phyloP scores from a whole-genome alignment of 2,329 filamentous ascomycete species.

The Diaporthe amygdali region DNA sequence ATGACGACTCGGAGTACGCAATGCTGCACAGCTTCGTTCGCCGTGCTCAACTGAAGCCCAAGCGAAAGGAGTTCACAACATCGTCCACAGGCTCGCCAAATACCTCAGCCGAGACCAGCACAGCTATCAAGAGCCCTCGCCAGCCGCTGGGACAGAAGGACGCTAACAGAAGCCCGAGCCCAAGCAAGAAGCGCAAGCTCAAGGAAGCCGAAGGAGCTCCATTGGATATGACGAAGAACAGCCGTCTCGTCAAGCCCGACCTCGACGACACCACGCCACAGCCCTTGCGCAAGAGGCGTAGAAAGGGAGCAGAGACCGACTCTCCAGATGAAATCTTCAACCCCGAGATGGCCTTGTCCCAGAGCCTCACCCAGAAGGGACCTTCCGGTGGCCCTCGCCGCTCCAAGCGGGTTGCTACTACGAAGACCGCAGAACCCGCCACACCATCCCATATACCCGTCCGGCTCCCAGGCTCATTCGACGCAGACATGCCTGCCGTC shows the following conservation, averaged over 20 bases:
- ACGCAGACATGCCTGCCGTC: constrained; percentile 27
- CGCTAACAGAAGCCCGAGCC: constrained; percentile 43
- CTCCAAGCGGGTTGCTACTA: constrained; percentile 25
- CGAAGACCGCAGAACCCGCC: constrained; percentile 31
- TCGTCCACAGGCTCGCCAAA: constrained; percentile 37
- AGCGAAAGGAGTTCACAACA: constrained; percentile 34
- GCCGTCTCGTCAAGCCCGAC: constrained; percentile 31
- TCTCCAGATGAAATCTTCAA: constrained; percentile 30
- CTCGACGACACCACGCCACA: constrained; percentile 33
- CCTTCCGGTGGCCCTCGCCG: constrained; percentile 3
- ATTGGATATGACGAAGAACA: constrained; percentile 24
- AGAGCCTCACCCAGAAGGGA: constrained; percentile 21
- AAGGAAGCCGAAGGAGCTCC: constrained; percentile 28
- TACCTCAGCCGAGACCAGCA: constrained; percentile 24
- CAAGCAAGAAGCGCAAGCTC: constrained; percentile 43
- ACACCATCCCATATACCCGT: constrained; percentile 39
- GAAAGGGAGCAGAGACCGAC: constrained; percentile 33
- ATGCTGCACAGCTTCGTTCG: constrained; percentile 41
- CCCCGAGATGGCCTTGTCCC: constrained; percentile 28
- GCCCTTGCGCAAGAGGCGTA: constrained; percentile 36
- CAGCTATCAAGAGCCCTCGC: constrained; percentile 27
- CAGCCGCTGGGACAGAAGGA: constrained; percentile 41
- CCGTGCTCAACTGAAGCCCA: constrained; percentile 32
- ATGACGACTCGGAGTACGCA: constrained; percentile 40
- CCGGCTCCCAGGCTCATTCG: constrained; percentile 37